A percentile compares a stretch with the other conserved stretches of the same genome.
Evolutionary conservation across 2,329 filamentous ascomycete genomes (phyloP).

Genomic region (Fusarium paranaense): DNA sequence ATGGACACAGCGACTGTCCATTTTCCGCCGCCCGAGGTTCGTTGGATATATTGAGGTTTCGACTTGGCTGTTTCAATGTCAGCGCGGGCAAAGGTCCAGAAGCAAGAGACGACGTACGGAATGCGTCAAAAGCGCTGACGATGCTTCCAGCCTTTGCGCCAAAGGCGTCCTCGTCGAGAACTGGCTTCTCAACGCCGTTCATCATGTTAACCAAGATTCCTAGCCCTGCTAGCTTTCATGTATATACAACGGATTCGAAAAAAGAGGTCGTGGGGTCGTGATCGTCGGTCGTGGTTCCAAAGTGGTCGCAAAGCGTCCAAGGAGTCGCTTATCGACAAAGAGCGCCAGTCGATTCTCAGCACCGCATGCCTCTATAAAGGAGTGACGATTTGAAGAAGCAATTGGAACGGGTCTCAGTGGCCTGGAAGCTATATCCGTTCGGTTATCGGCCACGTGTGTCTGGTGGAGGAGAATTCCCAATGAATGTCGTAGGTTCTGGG

Average conservation of each 20-base stretch:
- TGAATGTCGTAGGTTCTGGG: slow-evolving; percentile 17
- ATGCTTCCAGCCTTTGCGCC: slow-evolving; percentile 74
- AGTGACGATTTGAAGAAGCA: slow-evolving; percentile 15
- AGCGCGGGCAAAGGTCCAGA: slow-evolving; percentile 11
- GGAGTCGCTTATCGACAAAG: slow-evolving; percentile 30
- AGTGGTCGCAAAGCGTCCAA: slow-evolving; percentile 29
- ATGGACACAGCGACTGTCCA: slow-evolving; percentile 88
- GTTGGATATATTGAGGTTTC: slow-evolving; percentile 90
- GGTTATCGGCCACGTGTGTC: slow-evolving; percentile 2
- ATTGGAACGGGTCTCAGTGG: slow-evolving; percentile 24
- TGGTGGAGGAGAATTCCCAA: slow-evolving; percentile 19
- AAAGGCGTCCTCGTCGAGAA: slow-evolving; percentile 81
- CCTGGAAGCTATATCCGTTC: slow-evolving; percentile 12
- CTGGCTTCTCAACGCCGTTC: slow-evolving; percentile 80
- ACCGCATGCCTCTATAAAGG: slow-evolving; percentile 38
- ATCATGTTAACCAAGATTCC: slow-evolving; percentile 57
- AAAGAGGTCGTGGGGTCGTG: slow-evolving; percentile 15
- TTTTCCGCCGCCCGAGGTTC: slow-evolving; percentile 87
- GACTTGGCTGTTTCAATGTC: slow-evolving; percentile 79
- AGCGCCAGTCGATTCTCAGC: slow-evolving; percentile 28
- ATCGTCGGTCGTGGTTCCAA: slow-evolving; percentile 14
- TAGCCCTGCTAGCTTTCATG: slow-evolving; percentile 28
- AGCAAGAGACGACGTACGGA: slow-evolving; percentile 74
- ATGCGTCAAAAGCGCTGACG: slow-evolving; percentile 94
- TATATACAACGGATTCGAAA: slow-evolving; percentile 19